Percentiles rank a stretch among this genome's conserved stretches.
Evolutionary conservation across 257 asterid species (phyloP).

Genomic region (Misopates orontium): DNA sequence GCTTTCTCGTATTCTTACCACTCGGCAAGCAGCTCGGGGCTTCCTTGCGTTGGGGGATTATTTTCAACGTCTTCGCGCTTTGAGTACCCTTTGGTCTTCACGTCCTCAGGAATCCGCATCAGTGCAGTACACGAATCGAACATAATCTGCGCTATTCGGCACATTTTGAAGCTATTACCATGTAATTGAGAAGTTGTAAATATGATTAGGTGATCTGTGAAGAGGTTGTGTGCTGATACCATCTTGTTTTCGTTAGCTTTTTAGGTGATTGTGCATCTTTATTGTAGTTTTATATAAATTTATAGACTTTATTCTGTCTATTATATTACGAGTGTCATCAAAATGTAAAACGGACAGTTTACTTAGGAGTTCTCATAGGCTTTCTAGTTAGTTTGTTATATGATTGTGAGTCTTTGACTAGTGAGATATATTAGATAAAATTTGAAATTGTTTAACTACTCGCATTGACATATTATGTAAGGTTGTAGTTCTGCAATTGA

Average conservation of each 20-base stretch:
- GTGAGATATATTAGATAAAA: too few species aligned
- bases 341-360: conserved; percentile 14
- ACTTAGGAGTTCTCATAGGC: background rate
- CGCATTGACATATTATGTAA: too few species aligned
- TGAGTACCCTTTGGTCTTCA: conserved; percentile 92
- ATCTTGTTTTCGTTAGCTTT: conserved; percentile 17
- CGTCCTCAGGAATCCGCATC: conserved; percentile 73
- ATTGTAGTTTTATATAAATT: conserved; percentile 24
- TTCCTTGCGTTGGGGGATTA: conserved; percentile 86
- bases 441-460: too few species aligned
- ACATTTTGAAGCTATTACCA: conserved; percentile 42
- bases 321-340: conserved; percentile 27
- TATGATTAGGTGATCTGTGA: conserved; percentile 39
- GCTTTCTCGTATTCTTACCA: conserved; percentile 58
- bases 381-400: too few species aligned
- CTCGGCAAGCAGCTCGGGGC: conserved; percentile 84
- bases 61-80: conserved; percentile 79
- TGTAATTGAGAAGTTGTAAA: conserved; percentile 45
- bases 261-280: conserved; percentile 14
- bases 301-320: conserved; percentile 22
- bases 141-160: conserved; percentile 35
- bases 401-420: too few species aligned
- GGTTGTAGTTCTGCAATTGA: too few species aligned
- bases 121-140: conserved; percentile 31
- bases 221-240: conserved; percentile 44